phyloP scores from a whole-genome alignment of 169 alveolate genomes.

The Eimeria maxima region DNA sequence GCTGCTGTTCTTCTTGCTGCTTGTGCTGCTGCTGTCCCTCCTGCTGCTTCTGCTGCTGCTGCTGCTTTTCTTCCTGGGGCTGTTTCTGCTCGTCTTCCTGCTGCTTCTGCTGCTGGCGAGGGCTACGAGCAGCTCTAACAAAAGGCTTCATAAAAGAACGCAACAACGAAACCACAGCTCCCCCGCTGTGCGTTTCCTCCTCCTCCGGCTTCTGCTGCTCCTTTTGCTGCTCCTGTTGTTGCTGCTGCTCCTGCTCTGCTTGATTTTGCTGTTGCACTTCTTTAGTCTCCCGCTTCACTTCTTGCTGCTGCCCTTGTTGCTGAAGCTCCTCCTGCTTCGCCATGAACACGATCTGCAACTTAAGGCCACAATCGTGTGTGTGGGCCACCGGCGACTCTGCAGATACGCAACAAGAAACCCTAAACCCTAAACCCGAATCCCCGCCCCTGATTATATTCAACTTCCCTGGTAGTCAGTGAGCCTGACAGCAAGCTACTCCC shows the following conservation, averaged over 20 bases:
- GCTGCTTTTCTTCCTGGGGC: constrained; percentile 2
- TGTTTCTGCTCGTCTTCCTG: neutral
- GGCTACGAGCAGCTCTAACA: neutral
- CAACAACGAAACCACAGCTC: constrained; percentile 52
- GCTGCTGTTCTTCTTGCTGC: neutral
- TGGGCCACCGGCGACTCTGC: neutral
- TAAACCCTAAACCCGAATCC: constrained; percentile 23
- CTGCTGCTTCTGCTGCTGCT: neutral
- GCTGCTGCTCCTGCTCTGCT: too few species aligned
- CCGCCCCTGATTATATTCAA: neutral
- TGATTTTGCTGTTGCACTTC: neutral
- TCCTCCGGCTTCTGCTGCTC: constrained; percentile 26
- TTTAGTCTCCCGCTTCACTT: neutral
- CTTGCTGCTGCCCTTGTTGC: neutral
- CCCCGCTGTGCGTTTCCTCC: neutral
- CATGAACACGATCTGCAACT: neutral
- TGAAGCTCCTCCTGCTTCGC: constrained; percentile 27
- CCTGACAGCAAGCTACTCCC: neutral
- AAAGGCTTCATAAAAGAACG: constrained; percentile 38
- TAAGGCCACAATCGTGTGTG: neutral
- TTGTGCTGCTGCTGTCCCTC: neutral
- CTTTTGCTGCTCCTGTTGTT: neutral
- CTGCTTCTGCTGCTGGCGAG: neutral
- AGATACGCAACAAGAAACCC: neutral
- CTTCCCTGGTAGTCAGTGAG: neutral